Evolutionary conservation across 2,329 filamentous ascomycete species (phyloP), one percentile per base, ranked within the genome.

Genomic region (Rhynchosporium graminicola): DNA sequence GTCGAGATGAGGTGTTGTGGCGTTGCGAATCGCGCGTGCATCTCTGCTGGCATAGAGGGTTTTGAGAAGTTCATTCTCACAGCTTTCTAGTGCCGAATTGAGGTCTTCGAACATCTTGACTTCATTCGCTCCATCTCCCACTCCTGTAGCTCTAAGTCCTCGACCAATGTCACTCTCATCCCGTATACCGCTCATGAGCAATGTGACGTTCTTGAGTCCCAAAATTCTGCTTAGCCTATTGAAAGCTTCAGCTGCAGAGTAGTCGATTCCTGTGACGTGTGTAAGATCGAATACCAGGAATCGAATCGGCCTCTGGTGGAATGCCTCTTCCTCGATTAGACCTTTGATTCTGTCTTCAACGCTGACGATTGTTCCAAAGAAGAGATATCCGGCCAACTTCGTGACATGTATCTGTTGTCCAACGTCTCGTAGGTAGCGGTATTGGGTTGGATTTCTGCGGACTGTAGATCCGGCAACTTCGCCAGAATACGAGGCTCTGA

Each of bases 361-460:
- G 54, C 91, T 92, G 59, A 97, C 94, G 67, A 99, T 97, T 2
- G 93, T 98, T 15, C 95, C 95, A 69, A 99, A 99, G 80, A 99
- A 99, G n/a, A 99, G 84, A 72, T 94, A 98, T 0, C 95, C 94
- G 0, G 90, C 89, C 15, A 99, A 83, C 75, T 98, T 98, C 71
- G 96, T 89, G 56, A 98, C 87, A 63, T 91, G 89, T 40, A 96
- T 95, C 74, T 99, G 95, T 38, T 86, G 84, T 3, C 94, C 93
- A 15, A 95, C 93, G 67, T 94, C 84, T 64, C 88, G 87, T 3
- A 99, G 80, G 72, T 95, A 99, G 63, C 90, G 87, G 64, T 93
- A 88, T 70, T 99, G 95, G 3, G 92, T 87, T 0, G 91, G 91
- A 68, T 97, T 96, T 59, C 95, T 87, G 59, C 95, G 85, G 33